Evolutionary conservation across 2,329 filamentous ascomycete species (phyloP).

Genomic region (Clarireedia monteithiana): DNA sequence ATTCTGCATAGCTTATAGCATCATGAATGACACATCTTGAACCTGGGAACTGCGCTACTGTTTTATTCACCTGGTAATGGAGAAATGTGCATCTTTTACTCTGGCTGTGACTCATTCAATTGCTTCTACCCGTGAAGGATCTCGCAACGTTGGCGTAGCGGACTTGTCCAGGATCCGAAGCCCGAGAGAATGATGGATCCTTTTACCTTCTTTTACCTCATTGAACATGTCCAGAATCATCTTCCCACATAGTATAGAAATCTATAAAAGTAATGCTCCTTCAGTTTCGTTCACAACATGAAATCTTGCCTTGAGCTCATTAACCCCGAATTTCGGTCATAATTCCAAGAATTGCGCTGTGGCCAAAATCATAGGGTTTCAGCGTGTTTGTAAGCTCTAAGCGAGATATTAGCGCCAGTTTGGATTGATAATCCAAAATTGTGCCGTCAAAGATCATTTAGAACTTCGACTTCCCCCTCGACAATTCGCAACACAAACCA

Average conservation of each 20-base stretch:
- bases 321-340: conserved; percentile 3
- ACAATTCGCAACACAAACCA: conserved; percentile 29
- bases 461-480: conserved; percentile 9
- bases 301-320: background rate
- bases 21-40: conserved; percentile 20
- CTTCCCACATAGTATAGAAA: too few relatives aligned
- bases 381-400: conserved; percentile 2
- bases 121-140: background rate
- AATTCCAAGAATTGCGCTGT: conserved; percentile 11
- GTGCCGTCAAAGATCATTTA: conserved; percentile 1
- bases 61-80: background rate
- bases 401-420: background rate
- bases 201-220: too few relatives aligned
- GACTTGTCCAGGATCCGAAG: background rate
- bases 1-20: conserved; percentile 17
- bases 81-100: background rate
- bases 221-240: too few relatives aligned
- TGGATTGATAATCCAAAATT: conserved; percentile 2
- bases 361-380: conserved; percentile 3
- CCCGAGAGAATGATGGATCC: too few relatives aligned
- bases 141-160: background rate
- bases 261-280: background rate
- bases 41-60: background rate
- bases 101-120: conserved; percentile 1
- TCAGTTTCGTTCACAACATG: background rate